These are phyloP conservation scores for Mycena capillaripes DNA, from an alignment of 768 basidiomycete genomes.

Conservation along the genomic window DNA sequence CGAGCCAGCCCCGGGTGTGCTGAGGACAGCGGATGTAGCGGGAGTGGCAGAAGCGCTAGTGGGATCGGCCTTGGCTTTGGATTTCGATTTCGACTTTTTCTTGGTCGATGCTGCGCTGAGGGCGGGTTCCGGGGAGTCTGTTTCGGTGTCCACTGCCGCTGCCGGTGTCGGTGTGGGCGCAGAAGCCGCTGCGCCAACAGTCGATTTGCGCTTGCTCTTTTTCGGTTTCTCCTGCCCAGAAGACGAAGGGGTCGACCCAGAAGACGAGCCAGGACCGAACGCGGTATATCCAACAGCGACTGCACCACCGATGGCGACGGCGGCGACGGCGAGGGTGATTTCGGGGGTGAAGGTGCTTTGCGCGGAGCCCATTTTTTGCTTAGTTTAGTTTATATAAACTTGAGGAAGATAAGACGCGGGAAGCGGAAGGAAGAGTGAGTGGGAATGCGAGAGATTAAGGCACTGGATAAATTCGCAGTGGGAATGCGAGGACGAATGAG, in stretches of 20 bases:
- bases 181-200: neutral
- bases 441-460: neutral
- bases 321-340: conserved; percentile 7
- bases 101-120: neutral
- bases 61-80: neutral
- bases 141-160: too few species aligned
- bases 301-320: conserved; percentile 26
- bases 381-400: too few species aligned
- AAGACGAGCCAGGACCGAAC: neutral
- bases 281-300: conserved; percentile 16
- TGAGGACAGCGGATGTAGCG: too few species aligned
- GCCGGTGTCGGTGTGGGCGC: too few species aligned
- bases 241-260: neutral
- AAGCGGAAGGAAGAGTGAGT: neutral
- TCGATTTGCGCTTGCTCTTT: conserved; percentile 22
- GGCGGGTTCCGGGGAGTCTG: neutral
- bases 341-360: conserved; percentile 25
- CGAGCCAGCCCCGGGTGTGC: neutral
- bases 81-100: conserved; percentile 15
- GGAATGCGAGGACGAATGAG: neutral
- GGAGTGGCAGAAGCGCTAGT: too few species aligned
- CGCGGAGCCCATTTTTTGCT: conserved; percentile 28
- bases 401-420: neutral
- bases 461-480: neutral
- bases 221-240: neutral